Evolutionary conservation across 2,329 filamentous ascomycete genomes (phyloP), one percentile per base, ranked within the genome.

Genomic region (Pyrenophora seminiperda): DNA sequence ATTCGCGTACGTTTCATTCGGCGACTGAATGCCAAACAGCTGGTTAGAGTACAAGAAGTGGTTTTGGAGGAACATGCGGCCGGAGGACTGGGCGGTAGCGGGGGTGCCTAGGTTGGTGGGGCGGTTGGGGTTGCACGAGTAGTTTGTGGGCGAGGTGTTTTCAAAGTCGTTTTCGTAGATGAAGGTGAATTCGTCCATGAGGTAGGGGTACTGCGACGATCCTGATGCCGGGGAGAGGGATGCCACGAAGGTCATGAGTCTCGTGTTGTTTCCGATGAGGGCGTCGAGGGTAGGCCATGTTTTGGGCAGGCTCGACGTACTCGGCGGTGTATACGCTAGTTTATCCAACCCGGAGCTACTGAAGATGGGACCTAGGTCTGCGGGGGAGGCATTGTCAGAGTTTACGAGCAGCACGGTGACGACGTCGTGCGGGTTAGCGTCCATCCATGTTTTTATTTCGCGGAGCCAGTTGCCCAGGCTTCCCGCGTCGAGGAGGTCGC

Each of bases 371-470:
- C 82, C 73, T 48, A 90, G 81, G 4, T 82, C 77, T 0, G 79
- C 69, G 5, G 82, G 80, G 1, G 77, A 70, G 17, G 82, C 80
- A 39, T 79, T 74, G 70, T 88, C 85, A 3, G 83, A 83, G 76
- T 91, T 91, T 62, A 90, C 88, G 33, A 91, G 76, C 18, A 92
- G 73, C 11, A 92, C 68, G 4, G 89, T 92, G 17, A 92, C 84
- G 14, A 92, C 88, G 18, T 92, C 89, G 74, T 87, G 85, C 3
- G 84, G 79, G 71, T 92, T 85, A 13, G 68, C 68, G 65, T 86
- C 82, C 76, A 92, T 80, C 89, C 89, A 92, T 11, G 66, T 70
- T 64, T 83, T 85, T 69, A 92, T 83, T 14, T 79, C 74, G 2
- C 67, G 64, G 20, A 92, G 77, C 87, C 88, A 92, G 41, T 75